Evolutionary conservation across 179 eudicot genomes (phyloP).

Genomic region (Nepenthes alata): DNA sequence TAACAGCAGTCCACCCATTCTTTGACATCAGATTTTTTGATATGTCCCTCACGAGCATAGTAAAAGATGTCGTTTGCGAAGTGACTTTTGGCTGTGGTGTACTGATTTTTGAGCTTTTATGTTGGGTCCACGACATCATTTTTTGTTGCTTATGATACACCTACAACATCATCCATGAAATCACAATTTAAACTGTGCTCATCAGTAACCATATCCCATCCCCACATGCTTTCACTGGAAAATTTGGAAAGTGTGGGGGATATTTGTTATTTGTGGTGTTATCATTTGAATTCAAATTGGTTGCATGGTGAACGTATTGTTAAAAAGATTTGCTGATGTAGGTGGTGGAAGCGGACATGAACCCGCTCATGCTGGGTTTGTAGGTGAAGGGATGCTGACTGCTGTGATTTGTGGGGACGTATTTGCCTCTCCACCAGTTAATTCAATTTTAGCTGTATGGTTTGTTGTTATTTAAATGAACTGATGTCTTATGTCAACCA

Average conservation of each 20-base stretch:
- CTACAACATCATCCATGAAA: too few relatives aligned
- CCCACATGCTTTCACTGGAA: too few relatives aligned
- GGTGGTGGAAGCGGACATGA: slow-evolving; percentile 99
- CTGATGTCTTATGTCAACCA: neutral
- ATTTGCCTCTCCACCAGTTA: slow-evolving; percentile 92
- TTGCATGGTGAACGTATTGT: neutral
- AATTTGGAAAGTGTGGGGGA: neutral
- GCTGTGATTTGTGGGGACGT: slow-evolving; percentile 96
- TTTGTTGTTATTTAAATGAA: slow-evolving; percentile 3
- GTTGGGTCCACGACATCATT: too few relatives aligned
- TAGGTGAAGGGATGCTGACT: slow-evolving; percentile 95
- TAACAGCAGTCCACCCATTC: too few relatives aligned
- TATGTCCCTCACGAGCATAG: too few relatives aligned
- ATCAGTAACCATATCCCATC: too few relatives aligned
- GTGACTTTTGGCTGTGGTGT: too few relatives aligned
- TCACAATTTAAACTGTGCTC: too few relatives aligned
- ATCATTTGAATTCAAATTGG: neutral
- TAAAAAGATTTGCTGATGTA: slow-evolving; percentile 14
- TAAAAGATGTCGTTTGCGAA: too few relatives aligned
- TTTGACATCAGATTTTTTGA: too few relatives aligned
- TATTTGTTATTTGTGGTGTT: neutral
- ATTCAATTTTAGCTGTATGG: slow-evolving; percentile 80
- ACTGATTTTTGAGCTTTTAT: too few relatives aligned
- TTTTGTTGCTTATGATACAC: too few relatives aligned
- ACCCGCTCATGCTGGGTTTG: slow-evolving; percentile 98